Evolutionary conservation across 1,139 yeast genomes (phyloP).

Genomic region (Zhuliangozyma blackwelliae): DNA sequence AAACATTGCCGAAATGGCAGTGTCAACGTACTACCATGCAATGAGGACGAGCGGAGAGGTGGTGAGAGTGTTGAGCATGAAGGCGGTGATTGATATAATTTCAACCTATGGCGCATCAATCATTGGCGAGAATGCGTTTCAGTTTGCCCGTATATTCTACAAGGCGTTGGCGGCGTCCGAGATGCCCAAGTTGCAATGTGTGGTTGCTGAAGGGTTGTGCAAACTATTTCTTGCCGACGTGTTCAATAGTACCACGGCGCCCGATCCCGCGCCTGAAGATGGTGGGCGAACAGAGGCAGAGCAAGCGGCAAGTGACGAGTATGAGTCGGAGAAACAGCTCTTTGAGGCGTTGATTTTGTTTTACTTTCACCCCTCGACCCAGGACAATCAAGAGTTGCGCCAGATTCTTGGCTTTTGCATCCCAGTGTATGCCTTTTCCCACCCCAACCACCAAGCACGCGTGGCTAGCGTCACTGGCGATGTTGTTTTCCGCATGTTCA

Average conservation of each 20-base stretch:
- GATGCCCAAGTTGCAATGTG: conserved; percentile 66
- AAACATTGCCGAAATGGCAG: conserved; percentile 63
- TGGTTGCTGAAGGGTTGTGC: conserved; percentile 84
- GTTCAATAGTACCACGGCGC: conserved; percentile 21
- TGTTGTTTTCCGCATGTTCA: conserved; percentile 55
- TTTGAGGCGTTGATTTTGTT: conserved; percentile 68
- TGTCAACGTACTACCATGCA: conserved; percentile 56
- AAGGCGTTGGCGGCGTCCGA: conserved; percentile 57
- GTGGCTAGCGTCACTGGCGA: conserved; percentile 65
- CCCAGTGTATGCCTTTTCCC: conserved; percentile 87
- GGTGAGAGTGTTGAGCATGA: conserved; percentile 58
- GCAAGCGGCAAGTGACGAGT: conserved; percentile 18
- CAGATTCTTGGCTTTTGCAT: conserved; percentile 86
- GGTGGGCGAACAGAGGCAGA: conserved; percentile 12
- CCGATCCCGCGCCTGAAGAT: conserved; percentile 3
- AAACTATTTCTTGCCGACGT: conserved; percentile 79
- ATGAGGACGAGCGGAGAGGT: conserved; percentile 62
- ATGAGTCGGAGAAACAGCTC: conserved; percentile 36
- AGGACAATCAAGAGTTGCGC: conserved; percentile 60
- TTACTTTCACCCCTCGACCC: conserved; percentile 68
- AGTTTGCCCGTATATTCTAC: conserved; percentile 64
- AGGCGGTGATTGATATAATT: conserved; percentile 72
- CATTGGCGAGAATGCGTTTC: conserved; percentile 61
- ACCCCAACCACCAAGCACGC: conserved; percentile 64
- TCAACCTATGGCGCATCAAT: conserved; percentile 72